phyloP scores from a whole-genome alignment of 1,284 basidiomycete species.

The Cystobasidium slooffiae region DNA sequence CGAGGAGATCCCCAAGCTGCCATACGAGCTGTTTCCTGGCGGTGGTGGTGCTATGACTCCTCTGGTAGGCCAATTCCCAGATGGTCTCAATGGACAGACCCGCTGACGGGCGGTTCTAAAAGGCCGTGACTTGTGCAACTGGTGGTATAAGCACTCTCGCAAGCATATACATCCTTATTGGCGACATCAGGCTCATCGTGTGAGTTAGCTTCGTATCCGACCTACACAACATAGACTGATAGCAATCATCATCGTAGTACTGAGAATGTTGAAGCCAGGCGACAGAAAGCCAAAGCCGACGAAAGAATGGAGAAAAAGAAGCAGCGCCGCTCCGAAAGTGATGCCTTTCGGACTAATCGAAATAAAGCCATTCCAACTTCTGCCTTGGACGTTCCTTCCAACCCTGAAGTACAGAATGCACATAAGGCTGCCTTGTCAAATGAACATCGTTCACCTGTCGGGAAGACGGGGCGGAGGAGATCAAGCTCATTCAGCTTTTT shows the following conservation, averaged over 20 bases:
- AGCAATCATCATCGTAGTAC: background rate
- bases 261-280: background rate
- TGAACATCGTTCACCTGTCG: too few species aligned
- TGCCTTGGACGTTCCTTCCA: background rate
- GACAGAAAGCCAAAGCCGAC: background rate
- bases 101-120: too few species aligned
- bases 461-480: too few species aligned
- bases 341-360: conserved; percentile 8
- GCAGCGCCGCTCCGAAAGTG: background rate
- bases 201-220: background rate
- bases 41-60: conserved; percentile 20
- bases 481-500: too few species aligned
- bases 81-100: too few species aligned
- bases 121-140: conserved; percentile 2
- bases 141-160: conserved; percentile 13
- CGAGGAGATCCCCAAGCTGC: conserved; percentile 18
- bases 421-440: background rate
- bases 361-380: background rate
- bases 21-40: conserved; percentile 23
- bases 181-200: conserved; percentile 15
- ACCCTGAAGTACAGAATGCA: background rate
- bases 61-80: background rate
- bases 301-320: background rate
- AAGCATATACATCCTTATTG: conserved; percentile 18
- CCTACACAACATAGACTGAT: background rate